Evolutionary conservation across 306 rosid genomes (phyloP).

Genomic region (Hylodesmum podocarpum): DNA sequence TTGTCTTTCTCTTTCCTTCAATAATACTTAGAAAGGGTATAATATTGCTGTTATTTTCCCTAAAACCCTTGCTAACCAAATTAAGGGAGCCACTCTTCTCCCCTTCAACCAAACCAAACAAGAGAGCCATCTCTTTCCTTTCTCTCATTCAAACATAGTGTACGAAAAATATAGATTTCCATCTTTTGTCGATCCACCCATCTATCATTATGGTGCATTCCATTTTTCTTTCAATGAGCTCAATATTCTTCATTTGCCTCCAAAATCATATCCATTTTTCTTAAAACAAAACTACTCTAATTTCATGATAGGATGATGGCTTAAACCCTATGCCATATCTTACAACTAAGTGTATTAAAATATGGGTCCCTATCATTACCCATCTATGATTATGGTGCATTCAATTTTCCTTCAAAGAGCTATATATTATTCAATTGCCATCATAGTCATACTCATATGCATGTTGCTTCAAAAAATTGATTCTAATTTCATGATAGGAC

Average conservation of each 20-base stretch:
- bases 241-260: neutral
- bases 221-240: neutral
- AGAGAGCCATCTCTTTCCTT: neutral
- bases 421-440: neutral
- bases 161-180: neutral
- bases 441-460: neutral
- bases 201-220: neutral
- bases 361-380: neutral
- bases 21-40: neutral
- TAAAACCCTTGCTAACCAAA: neutral
- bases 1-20: neutral
- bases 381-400: neutral
- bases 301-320: neutral
- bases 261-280: neutral
- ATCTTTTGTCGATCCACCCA: neutral
- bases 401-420: neutral
- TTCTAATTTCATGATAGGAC: neutral
- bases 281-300: neutral
- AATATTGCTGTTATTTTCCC: neutral
- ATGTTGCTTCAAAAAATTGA: neutral
- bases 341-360: neutral
- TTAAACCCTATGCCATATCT: neutral
- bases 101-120: neutral
- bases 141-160: neutral
- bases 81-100: too few relatives aligned